Evolutionary conservation across 2,329 filamentous ascomycete genomes (phyloP).

Genomic region (Fonsecaea pedrosoi): DNA sequence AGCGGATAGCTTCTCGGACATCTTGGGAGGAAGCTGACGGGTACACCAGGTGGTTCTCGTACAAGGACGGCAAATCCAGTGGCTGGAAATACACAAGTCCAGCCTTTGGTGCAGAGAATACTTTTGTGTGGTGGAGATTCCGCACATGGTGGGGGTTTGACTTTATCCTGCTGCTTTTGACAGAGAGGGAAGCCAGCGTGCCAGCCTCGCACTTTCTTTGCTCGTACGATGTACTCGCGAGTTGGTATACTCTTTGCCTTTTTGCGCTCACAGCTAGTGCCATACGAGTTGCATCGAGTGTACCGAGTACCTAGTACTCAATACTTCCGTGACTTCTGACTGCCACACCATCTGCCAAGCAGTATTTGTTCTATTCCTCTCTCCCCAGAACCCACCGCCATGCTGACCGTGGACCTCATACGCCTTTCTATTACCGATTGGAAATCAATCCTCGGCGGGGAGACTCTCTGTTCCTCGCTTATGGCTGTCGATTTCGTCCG

Average conservation of each 20-base stretch:
- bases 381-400: not conserved
- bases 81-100: not conserved
- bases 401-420: not conserved
- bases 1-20: not conserved
- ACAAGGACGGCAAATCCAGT: not conserved
- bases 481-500: constrained; percentile 2
- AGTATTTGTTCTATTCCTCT: too few relatives aligned
- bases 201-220: not conserved
- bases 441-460: not conserved
- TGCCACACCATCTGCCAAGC: too few relatives aligned
- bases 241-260: too few relatives aligned
- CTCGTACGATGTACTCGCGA: too few relatives aligned
- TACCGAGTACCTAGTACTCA: too few relatives aligned
- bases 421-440: not conserved
- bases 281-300: too few relatives aligned
- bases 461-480: constrained; percentile 3
- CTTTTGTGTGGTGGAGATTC: not conserved
- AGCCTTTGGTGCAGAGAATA: not conserved
- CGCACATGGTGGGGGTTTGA: not conserved
- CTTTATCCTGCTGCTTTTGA: not conserved
- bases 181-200: not conserved
- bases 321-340: too few relatives aligned
- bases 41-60: not conserved
- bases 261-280: too few relatives aligned
- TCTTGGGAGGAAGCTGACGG: not conserved